Percentiles rank a stretch among this genome's conserved stretches.
These are phyloP conservation scores for Musa troglodytarum DNA, from an alignment of 176 grass and related monocot genomes.

Conservation along the genomic window DNA sequence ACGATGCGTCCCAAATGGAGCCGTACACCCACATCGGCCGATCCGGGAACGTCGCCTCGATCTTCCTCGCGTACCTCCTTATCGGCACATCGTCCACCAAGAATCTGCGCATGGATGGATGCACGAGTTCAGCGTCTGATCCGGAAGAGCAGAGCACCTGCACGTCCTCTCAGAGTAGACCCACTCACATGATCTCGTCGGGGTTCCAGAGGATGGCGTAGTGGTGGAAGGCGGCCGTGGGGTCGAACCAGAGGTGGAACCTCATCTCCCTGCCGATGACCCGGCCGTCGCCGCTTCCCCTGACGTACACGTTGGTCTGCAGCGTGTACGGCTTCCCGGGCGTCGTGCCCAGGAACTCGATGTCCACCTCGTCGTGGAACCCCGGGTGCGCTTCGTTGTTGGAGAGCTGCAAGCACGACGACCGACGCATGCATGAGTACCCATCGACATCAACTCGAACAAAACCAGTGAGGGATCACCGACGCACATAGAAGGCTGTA, in stretches of 20 bases:
- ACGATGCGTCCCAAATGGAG: neutral
- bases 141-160: too few relatives aligned
- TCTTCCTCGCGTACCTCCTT: neutral
- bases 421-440: neutral
- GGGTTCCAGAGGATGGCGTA: conserved; percentile 73
- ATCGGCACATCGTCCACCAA: conserved; percentile 8
- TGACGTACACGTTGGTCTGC: conserved; percentile 2
- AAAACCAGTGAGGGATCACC: too few relatives aligned
- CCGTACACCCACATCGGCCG: conserved; percentile 10
- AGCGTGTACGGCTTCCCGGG: neutral
- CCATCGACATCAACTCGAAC: too few relatives aligned
- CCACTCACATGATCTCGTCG: neutral
- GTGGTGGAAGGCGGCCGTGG: conserved; percentile 60
- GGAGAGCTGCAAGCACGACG: neutral
- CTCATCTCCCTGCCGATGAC: conserved; percentile 6
- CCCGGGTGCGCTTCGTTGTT: conserved; percentile 1
- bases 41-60: neutral
- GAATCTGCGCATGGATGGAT: neutral
- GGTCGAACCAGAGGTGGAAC: conserved; percentile 72
- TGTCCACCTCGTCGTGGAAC: conserved; percentile 2
- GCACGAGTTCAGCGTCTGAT: too few relatives aligned
- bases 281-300: conserved; percentile 5
- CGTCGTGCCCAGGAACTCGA: conserved; percentile 2
- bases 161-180: neutral
- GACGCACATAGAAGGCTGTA: neutral